Base-by-base conservation (phyloP, 2,329 filamentous ascomycete species). In the Beauveria sp. region DNA sequence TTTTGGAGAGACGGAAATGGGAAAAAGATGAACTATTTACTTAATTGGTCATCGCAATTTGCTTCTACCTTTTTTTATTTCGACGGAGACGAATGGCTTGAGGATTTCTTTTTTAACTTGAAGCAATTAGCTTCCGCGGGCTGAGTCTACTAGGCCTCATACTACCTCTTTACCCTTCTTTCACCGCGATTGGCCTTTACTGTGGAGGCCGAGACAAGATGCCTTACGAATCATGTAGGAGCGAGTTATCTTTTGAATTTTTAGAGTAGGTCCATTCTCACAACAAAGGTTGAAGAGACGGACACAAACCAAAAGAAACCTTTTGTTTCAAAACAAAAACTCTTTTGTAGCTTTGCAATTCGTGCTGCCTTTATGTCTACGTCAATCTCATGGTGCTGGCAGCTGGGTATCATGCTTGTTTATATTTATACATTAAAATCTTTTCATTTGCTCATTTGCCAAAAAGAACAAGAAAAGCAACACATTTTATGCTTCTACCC, bases 401-500 rank as follows among this genome's bases (percentile, higher is more conserved):
- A 24, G 22, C 22, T 38, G 57, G 57, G 57, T 60, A 60, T 60
- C 57, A 60, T 60, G 40, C 40, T 60, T 49, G 1, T 22, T 24
- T 12, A 12, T 47, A 58, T 46, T 16, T 38, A 12, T 52, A 53
- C 38, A 53, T 58, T n/a, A 43, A 22, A 18, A 16, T 22, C n/a
- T 42, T n/a, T 18, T 22, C 18, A 6, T 26, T 10, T 18, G 24
- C 22, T n/a, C 5, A n/a, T 38, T 18, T 14, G 30, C 12, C 14
- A 14, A 38, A 38, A 38, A 16, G 12, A 14, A 5, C 1, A 34
- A 38, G 9, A 38, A 38, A 38, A 38, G 12, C 14, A 3, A 3
- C 12, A 14, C 26, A 9, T 18, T 7, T 40, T 26, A 62, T n/a
- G 34, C 75, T 65, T 80, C 83, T 9, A 92, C 89, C 90, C 89